Evolutionary conservation across 1,284 basidiomycete genomes (phyloP), one percentile per base, ranked within the genome.

Genomic region (Sporisorium scitamineum): DNA sequence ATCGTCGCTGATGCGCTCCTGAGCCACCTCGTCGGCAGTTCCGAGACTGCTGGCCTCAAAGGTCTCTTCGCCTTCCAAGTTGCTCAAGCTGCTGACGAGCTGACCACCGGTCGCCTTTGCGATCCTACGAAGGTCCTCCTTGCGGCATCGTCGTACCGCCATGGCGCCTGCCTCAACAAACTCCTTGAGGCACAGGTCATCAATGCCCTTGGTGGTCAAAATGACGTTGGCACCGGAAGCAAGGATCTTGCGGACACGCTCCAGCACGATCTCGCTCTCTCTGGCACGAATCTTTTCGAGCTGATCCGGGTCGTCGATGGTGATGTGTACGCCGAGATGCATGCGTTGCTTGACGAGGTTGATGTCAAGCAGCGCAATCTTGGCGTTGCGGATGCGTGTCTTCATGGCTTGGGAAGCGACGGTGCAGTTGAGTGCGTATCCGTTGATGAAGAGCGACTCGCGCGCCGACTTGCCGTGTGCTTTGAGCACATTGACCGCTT

Each of bases 371-470:
- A 96, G 97, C 2, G 97, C 97, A 82, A 99, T 98, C 88, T 98
- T 99, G 52, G 97, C 97, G 78, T 91, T 92, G 9, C 89, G 89
- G 82, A 99, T 92, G 54, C 94, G 91, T 76, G 93, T 96, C 88
- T 97, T 99, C 97, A 99, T 99, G 3, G 96, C 96, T 90, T 99
- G 97, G 85, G 93, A 95, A 1, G 97, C 95, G 53, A 99, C 95
- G 16, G 97, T 99, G 88, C 97, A 99, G 87, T 99, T 99, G 76
- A 99, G 88, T 34, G 97, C 97, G 87, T 99, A 99, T 50, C 97
- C 97, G 83, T 94, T 94, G 70, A 99, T 92, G 85, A 93, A 95
- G 74, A 98, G 86, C 41, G 95, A 97, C 86, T 99, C 97, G 75
- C 95, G 90, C 26, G 95, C 94, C 85, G 94, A 96, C 87, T 92